Percentiles rank a stretch among this genome's conserved stretches.
phyloP scores from a whole-genome alignment of 1,139 yeast genomes.

The Kazachstania sp. region DNA sequence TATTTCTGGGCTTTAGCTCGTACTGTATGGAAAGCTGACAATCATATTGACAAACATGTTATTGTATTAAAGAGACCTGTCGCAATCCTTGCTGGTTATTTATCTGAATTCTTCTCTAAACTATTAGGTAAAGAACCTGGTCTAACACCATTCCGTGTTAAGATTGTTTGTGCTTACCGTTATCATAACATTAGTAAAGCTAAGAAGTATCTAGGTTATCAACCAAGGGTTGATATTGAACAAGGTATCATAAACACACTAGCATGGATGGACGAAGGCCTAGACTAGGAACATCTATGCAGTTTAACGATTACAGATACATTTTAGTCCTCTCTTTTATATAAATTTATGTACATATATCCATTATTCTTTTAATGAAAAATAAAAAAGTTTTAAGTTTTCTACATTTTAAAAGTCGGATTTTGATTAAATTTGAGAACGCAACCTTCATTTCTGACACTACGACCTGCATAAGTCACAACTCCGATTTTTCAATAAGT shows the following conservation, averaged over 20 bases:
- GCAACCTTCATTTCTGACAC: too few species aligned
- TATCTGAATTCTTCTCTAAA: slow-evolving; percentile 65
- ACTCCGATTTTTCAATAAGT: too few species aligned
- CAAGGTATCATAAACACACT: slow-evolving; percentile 75
- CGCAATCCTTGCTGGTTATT: slow-evolving; percentile 72
- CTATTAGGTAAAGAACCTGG: slow-evolving; percentile 79
- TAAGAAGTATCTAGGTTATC: slow-evolving; percentile 63
- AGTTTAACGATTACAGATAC: too few species aligned
- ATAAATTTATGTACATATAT: too few species aligned
- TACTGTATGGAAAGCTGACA: slow-evolving; percentile 95
- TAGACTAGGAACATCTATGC: not conserved
- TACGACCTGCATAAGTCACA: too few species aligned
- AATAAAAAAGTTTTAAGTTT: too few species aligned
- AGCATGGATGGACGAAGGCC: slow-evolving; percentile 76
- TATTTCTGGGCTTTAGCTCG: slow-evolving; percentile 97
- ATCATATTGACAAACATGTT: slow-evolving; percentile 61
- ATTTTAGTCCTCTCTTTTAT: too few species aligned
- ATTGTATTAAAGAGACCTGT: slow-evolving; percentile 63
- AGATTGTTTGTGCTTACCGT: slow-evolving; percentile 87
- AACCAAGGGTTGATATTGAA: slow-evolving; percentile 72
- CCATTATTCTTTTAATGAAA: too few species aligned
- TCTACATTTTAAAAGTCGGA: too few species aligned
- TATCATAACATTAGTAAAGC: slow-evolving; percentile 92
- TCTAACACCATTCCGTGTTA: slow-evolving; percentile 92
- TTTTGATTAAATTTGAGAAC: too few species aligned